Percentiles rank a stretch among this genome's conserved stretches.
phyloP scores from a whole-genome alignment of 345 rosid genomes.

The Melaleuca quinquenervia region DNA sequence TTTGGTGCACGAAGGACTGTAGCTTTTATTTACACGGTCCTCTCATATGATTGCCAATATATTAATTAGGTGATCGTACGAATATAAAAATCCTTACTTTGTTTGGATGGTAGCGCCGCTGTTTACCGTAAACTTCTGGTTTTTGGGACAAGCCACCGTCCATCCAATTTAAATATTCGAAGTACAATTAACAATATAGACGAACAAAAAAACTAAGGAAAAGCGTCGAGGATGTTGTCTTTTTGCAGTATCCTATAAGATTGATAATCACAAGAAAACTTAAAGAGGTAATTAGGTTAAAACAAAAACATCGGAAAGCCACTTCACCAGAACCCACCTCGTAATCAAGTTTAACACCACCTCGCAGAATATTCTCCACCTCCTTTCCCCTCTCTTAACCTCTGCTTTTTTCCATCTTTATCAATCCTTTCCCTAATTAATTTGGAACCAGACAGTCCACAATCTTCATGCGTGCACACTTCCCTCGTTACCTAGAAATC shows the following conservation, averaged over 20 bases:
- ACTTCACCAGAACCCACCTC: neutral
- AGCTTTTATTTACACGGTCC: neutral
- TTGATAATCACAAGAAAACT: neutral
- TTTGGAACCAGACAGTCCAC: neutral
- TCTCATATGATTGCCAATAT: neutral
- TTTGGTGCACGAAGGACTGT: neutral
- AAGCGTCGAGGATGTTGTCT: neutral
- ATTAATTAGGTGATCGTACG: neutral
- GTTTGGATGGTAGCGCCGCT: neutral
- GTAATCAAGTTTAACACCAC: neutral
- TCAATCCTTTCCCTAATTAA: neutral
- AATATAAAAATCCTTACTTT: neutral
- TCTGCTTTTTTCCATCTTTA: neutral
- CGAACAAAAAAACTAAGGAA: neutral
- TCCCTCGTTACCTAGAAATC: neutral
- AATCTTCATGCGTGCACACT: neutral
- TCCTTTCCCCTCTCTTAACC: neutral
- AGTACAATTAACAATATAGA: too few relatives aligned
- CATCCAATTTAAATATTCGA: neutral
- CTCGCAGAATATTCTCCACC: neutral
- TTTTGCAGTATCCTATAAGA: neutral
- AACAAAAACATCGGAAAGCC: neutral
- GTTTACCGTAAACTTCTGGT: neutral
- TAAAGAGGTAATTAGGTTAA: neutral
- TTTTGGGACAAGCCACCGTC: constrained; percentile 6